phyloP scores from a whole-genome alignment of 768 basidiomycete species.

The Hirschioporus abietinus region DNA sequence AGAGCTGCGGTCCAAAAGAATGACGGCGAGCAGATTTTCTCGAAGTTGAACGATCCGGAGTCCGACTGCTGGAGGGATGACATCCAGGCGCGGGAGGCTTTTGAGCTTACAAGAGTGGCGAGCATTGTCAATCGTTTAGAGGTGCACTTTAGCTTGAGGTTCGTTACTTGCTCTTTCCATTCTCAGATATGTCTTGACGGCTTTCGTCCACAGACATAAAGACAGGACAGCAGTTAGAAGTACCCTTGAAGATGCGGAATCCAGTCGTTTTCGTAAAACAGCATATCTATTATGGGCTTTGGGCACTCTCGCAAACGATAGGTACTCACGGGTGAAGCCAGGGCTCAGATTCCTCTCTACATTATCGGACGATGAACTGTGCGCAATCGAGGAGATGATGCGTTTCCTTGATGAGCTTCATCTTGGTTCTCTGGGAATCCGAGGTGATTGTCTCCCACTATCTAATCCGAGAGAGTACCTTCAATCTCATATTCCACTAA shows the following conservation, averaged over 20 bases:
- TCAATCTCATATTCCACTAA: background rate
- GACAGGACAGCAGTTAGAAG: background rate
- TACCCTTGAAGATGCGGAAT: background rate
- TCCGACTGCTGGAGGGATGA: background rate
- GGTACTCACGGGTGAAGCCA: background rate
- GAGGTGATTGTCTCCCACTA: background rate
- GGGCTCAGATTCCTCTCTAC: background rate
- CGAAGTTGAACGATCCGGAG: background rate
- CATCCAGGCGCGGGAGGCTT: background rate
- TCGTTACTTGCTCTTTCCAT: background rate
- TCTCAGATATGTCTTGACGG: background rate
- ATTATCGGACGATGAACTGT: background rate
- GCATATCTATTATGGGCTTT: background rate
- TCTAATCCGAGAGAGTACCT: background rate
- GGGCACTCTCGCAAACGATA: background rate
- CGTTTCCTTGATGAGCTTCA: background rate
- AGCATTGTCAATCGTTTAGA: background rate
- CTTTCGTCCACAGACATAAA: background rate
- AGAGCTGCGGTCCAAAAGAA: background rate
- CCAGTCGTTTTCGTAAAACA: background rate
- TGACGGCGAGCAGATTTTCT: background rate
- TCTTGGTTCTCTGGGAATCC: background rate
- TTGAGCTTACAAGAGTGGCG: background rate
- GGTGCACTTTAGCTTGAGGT: background rate
- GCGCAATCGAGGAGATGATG: slow-evolving; percentile 4